These are phyloP conservation scores for Eimeria praecox DNA, from an alignment of 169 alveolate genomes.

Conservation along the genomic window DNA sequence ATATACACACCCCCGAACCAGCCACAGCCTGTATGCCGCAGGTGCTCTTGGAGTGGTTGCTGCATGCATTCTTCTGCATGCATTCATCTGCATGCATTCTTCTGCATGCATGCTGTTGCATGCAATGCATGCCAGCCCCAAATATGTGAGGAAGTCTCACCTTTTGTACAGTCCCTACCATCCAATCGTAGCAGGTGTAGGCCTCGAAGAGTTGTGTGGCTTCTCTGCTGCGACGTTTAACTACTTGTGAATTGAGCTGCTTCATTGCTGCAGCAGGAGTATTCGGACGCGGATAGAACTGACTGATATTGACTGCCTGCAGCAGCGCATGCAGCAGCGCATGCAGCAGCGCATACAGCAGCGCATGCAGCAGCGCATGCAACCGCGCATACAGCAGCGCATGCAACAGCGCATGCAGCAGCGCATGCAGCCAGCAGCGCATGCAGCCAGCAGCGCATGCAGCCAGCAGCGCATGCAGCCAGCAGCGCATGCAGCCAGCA, in stretches of 20 bases:
- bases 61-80: background rate
- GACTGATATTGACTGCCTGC: conserved; percentile 95
- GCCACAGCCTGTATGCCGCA: no score
- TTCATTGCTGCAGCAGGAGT: conserved; percentile 97
- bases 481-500: no score
- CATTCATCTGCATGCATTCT: background rate
- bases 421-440: background rate
- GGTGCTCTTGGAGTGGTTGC: background rate
- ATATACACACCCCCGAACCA: background rate
- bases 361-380: background rate
- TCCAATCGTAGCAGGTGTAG: conserved; percentile 78
- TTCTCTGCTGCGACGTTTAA: conserved; percentile 82
- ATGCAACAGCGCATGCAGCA: conserved; percentile 10
- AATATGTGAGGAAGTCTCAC: conserved; percentile 26
- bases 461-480: no score
- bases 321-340: background rate
- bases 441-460: no score
- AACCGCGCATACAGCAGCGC: background rate
- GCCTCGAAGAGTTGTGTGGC: conserved; percentile 81
- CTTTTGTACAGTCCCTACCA: conserved; percentile 75
- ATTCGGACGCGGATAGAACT: conserved; percentile 98
- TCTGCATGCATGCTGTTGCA: background rate
- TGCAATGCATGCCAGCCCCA: background rate
- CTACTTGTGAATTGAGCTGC: conserved; percentile 83
- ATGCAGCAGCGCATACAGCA: background rate